phyloP scores from a whole-genome alignment of 192 early-diverging fungal genomes.

The Linderina pennispora region DNA sequence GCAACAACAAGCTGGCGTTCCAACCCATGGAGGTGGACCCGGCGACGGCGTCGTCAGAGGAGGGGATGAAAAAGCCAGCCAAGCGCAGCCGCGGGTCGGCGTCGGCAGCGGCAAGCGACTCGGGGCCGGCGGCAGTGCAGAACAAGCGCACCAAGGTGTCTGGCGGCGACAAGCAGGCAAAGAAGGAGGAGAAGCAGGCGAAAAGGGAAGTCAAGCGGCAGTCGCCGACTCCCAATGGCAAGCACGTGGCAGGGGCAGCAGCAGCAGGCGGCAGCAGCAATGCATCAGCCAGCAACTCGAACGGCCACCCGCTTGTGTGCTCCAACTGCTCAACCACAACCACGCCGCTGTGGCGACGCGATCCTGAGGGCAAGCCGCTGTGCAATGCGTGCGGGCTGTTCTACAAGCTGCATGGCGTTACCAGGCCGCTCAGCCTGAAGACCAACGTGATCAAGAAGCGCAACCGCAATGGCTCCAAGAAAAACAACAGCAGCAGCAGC shows the following conservation, averaged over 20 bases:
- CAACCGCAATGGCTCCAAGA: constrained; percentile 58
- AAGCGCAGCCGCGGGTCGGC: background rate
- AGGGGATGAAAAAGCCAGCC: background rate
- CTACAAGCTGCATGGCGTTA: constrained; percentile 92
- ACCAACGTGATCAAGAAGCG: constrained; percentile 94
- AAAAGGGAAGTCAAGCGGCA: background rate
- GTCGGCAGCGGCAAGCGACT: background rate
- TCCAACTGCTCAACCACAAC: constrained; percentile 83
- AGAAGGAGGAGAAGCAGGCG: background rate
- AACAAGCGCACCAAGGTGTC: background rate
- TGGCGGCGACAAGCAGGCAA: background rate
- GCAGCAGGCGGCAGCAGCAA: background rate
- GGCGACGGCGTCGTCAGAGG: background rate
- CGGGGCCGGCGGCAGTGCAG: constrained; percentile 4
- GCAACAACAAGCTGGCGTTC: too few relatives aligned
- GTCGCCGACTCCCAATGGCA: background rate
- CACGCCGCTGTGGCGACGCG: constrained; percentile 92
- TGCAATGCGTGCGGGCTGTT: constrained; percentile 99
- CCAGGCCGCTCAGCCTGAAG: constrained; percentile 86
- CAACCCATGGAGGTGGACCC: background rate
- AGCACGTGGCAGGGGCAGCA: background rate
- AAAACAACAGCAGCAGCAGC: background rate
- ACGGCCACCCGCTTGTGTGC: constrained; percentile 47
- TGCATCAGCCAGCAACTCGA: constrained; percentile 11
- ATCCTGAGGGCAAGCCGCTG: constrained; percentile 81